These are phyloP conservation scores for Cynara cardunculus DNA, from an alignment of 129 eudicot genomes.

Conservation along the genomic window DNA sequence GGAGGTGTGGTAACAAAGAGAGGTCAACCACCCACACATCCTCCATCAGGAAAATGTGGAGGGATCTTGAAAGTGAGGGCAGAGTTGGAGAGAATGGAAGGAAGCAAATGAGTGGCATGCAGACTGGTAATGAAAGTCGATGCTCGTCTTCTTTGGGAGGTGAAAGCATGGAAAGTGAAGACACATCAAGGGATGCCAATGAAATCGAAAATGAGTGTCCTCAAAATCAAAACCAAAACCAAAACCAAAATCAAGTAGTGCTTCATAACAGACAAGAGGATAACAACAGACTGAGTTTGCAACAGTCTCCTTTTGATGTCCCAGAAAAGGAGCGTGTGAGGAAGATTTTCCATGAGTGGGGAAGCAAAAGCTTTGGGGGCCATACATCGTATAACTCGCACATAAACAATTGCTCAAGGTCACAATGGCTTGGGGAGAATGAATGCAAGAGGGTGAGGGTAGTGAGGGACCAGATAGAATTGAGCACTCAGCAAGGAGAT, in stretches of 20 bases:
- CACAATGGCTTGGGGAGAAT: constrained; percentile 42
- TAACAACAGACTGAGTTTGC: neutral
- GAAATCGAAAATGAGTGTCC: constrained; percentile 19
- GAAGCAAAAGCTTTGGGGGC: constrained; percentile 32
- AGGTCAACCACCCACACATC: constrained; percentile 51
- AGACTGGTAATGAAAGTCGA: constrained; percentile 18
- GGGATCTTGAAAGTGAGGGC: constrained; percentile 69
- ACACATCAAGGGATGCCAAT: neutral
- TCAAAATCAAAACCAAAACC: neutral
- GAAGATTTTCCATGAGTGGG: constrained; percentile 23
- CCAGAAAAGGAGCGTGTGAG: constrained; percentile 23
- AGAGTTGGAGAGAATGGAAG: constrained; percentile 11
- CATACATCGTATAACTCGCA: constrained; percentile 23
- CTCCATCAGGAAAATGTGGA: constrained; percentile 74
- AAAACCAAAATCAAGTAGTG: neutral
- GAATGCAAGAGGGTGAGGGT: constrained; percentile 65
- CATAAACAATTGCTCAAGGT: constrained; percentile 33
- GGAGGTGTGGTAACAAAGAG: constrained; percentile 32
- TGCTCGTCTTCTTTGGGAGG: constrained; percentile 15
- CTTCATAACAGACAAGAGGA: neutral
- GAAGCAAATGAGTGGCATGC: constrained; percentile 22
- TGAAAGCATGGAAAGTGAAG: constrained; percentile 23
- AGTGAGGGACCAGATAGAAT: constrained; percentile 66
- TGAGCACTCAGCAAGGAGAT: constrained; percentile 47
- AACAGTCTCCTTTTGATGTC: constrained; percentile 2